phyloP scores from a whole-genome alignment of 805 yeast species.

The Monosporozyma unispora region DNA sequence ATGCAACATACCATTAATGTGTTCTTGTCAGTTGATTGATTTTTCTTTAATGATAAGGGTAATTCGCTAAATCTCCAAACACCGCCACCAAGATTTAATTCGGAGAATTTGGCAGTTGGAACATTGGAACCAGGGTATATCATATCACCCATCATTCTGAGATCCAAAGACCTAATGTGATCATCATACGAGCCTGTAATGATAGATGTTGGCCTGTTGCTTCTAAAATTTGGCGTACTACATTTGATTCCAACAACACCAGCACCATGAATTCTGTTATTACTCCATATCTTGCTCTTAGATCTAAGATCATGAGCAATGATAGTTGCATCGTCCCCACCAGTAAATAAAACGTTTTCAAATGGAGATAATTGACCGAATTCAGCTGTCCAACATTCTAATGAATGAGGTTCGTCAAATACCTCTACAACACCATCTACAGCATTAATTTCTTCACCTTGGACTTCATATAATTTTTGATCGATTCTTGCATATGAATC shows the following conservation, averaged over 20 bases:
- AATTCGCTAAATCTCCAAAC: constrained; percentile 82
- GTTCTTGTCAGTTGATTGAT: constrained; percentile 27
- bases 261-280: constrained; percentile 66
- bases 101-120: constrained; percentile 38
- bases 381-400: constrained; percentile 86
- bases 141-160: constrained; percentile 44
- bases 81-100: constrained; percentile 72
- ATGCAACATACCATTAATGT: constrained; percentile 76
- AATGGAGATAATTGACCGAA: constrained; percentile 51
- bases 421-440: background rate
- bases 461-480: constrained; percentile 7
- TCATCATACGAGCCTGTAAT: constrained; percentile 93
- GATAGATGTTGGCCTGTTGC: constrained; percentile 21
- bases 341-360: constrained; percentile 58
- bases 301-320: constrained; percentile 62
- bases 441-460: constrained; percentile 7
- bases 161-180: constrained; percentile 55
- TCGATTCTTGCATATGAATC: constrained; percentile 8
- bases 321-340: constrained; percentile 81
- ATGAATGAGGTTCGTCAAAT: constrained; percentile 39
- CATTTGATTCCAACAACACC: constrained; percentile 80
- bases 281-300: constrained; percentile 25
- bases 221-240: constrained; percentile 21
- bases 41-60: constrained; percentile 23
- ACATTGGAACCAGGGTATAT: constrained; percentile 39